Evolutionary conservation across 2,329 filamentous ascomycete species (phyloP).

Genomic region (Tolypocladium nubicola): DNA sequence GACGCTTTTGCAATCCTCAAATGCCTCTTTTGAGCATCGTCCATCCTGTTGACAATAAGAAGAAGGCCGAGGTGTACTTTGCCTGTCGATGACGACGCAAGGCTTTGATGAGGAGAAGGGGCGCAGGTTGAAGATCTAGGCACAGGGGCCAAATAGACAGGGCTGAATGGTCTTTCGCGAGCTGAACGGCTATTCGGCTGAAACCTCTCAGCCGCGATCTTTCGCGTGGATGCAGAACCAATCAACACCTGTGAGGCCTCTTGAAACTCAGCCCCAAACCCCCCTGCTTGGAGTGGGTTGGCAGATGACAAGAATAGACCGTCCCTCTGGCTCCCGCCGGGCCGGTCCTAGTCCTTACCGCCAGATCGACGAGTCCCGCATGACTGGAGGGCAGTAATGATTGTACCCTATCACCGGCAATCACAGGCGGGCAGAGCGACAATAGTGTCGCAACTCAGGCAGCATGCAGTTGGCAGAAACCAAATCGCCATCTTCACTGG

Average conservation of each 20-base stretch:
- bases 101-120: not conserved
- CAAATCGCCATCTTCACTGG: too few species aligned
- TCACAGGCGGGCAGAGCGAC: too few species aligned
- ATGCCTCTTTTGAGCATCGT: not conserved
- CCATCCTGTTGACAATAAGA: not conserved
- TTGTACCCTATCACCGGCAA: too few species aligned
- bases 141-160: not conserved
- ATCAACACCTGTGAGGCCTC: not conserved
- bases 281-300: not conserved
- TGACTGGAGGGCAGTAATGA: too few species aligned
- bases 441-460: too few species aligned
- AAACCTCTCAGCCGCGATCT: not conserved
- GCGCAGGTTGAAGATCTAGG: too few species aligned
- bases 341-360: not conserved
- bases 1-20: not conserved
- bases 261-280: not conserved
- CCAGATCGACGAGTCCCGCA: not conserved
- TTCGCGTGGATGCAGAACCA: not conserved
- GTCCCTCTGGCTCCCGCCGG: not conserved
- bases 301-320: not conserved
- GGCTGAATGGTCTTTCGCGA: not conserved
- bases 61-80: not conserved
- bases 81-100: not conserved
- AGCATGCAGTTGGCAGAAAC: too few species aligned
- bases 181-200: not conserved